Conservation (phyloP, 163 green algal species). For the Chlamydomonas reinhardtii region DNA sequence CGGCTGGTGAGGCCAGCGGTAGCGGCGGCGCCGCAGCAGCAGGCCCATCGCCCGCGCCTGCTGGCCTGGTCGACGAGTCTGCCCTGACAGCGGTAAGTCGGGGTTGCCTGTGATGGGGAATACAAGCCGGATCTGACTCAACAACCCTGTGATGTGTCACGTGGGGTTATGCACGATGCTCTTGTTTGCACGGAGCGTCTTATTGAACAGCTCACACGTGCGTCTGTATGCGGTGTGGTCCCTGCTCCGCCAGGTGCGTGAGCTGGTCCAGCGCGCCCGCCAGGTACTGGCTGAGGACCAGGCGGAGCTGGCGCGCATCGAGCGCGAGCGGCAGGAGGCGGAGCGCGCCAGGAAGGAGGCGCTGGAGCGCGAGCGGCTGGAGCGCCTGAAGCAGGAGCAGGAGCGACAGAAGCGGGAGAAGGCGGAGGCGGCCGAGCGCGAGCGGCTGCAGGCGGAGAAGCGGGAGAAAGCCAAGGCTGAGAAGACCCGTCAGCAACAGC, state of each 20-base stretch:
- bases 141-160: too few species aligned
- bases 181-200: too few species aligned
- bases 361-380: slow-evolving; percentile 60
- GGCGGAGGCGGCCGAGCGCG: slow-evolving; percentile 55
- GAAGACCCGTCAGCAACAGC: slow-evolving; percentile 39
- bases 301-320: slow-evolving; percentile 57
- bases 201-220: too few species aligned
- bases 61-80: too few species aligned
- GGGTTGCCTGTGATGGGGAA: too few species aligned
- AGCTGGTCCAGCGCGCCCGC: slow-evolving; percentile 52
- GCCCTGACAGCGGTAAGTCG: too few species aligned
- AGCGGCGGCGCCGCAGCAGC: not conserved
- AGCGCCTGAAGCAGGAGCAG: slow-evolving; percentile 58
- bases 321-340: slow-evolving; percentile 66
- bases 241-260: slow-evolving; percentile 22
- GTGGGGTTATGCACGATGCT: too few species aligned
- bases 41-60: too few species aligned
- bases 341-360: slow-evolving; percentile 63
- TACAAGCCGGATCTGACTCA: too few species aligned
- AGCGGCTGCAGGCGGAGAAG: slow-evolving; percentile 60
- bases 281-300: slow-evolving; percentile 64
- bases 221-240: too few species aligned
- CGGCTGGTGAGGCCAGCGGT: not conserved
- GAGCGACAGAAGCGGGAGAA: slow-evolving; percentile 53
- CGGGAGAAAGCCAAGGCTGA: slow-evolving; percentile 61